Evolutionary conservation across 345 rosid genomes (phyloP), one percentile per base, ranked within the genome.

Genomic region (Acer campestre): DNA sequence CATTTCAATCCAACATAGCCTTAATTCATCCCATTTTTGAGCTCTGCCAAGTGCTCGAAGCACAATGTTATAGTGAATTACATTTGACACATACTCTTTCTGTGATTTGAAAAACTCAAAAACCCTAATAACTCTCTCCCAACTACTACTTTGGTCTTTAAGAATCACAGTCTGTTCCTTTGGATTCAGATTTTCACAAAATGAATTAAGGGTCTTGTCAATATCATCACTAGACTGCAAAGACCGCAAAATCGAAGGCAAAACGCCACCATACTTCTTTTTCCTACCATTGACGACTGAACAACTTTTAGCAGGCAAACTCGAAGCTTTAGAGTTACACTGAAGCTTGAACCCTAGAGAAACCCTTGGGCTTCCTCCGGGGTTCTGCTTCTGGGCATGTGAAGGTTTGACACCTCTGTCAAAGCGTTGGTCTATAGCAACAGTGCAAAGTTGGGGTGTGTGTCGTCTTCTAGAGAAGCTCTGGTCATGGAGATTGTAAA

Each of bases 1-100:
- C 98, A 95, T 95, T 67, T 91, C 95, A 65, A 91, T 82, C 98
- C 98, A 95, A 75, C 86, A 85, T 77, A 86, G 88, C 86, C 98
- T 82, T 74, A 95, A 44, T 23, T 95, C 92, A 80, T 95, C 97
- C 98, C 98, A 90, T 82, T 82, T 90, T 79, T 85, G 90, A 75
- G 97, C 98, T 83, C 89, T 89, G 23, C 98, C 98, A 69, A 93
- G 66, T 0, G 91, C 90, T 67, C 97, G 79, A 40, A 95, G 91
- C 85, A 93, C 94, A 10, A 95, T 84, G 44, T 90, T 93, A 68
- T 95, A 95, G 82, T 95, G 97, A 82, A 92, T 90, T 49, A 90
- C 95, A 78, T 90, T 89, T 0, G 95, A 92, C 1, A 80, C 88
- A 72, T 95, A 93, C 59, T 90, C 86, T 53, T 88, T 72, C 82